Evolutionary conservation across 139 green algal species (phyloP).

Genomic region (Pseudopediastrum boryanum): DNA sequence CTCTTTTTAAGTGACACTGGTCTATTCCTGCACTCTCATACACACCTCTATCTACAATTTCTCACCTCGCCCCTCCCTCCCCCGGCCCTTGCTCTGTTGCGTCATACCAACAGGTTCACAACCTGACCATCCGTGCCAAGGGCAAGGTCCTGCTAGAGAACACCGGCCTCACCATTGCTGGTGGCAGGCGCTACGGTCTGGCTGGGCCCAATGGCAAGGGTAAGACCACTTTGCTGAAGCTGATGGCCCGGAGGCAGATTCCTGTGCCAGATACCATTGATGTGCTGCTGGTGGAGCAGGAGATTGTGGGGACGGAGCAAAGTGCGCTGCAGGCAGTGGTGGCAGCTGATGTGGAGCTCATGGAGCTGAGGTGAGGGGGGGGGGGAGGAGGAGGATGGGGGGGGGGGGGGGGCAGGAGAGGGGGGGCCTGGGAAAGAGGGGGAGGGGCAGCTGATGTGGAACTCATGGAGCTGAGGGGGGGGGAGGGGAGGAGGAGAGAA

Average conservation of each 20-base stretch:
- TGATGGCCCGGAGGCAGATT: conserved; percentile 92
- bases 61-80: too few relatives aligned
- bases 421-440: too few relatives aligned
- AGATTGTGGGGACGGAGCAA: conserved; percentile 45
- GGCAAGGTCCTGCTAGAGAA: conserved; percentile 97
- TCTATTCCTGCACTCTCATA: too few relatives aligned
- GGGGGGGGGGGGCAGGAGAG: neutral
- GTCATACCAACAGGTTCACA: conserved; percentile 82
- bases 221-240: conserved; percentile 97
- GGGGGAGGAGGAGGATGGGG: conserved; percentile 41
- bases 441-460: too few relatives aligned
- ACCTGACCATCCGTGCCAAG: conserved; percentile 95
- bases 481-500: too few relatives aligned
- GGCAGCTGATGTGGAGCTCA: conserved; percentile 93
- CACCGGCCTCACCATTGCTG: conserved; percentile 89
- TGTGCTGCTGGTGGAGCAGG: conserved; percentile 97
- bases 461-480: too few relatives aligned
- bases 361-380: conserved; percentile 88
- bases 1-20: too few relatives aligned
- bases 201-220: conserved; percentile 80
- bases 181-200: conserved; percentile 76
- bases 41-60: too few relatives aligned
- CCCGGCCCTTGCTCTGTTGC: too few relatives aligned
- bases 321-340: conserved; percentile 86
- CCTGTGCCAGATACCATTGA: conserved; percentile 97